Evolutionary conservation across 805 yeast genomes (phyloP).

Genomic region (Peterozyma xylosa): DNA sequence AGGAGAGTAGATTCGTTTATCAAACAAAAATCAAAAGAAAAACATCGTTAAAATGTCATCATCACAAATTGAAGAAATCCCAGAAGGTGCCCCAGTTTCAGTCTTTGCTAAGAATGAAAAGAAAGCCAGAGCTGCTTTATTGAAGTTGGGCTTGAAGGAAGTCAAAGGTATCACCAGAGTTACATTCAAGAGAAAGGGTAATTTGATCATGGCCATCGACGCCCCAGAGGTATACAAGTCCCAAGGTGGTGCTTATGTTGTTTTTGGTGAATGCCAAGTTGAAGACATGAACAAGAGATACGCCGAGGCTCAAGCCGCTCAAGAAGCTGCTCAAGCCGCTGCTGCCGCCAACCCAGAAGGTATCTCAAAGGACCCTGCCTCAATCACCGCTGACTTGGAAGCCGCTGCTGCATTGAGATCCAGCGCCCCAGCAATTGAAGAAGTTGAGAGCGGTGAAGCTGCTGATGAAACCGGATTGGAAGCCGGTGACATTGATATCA

Average conservation of each 20-base stretch:
- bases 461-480: constrained; percentile 84
- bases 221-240: constrained; percentile 93
- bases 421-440: constrained; percentile 23
- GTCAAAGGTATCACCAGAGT: constrained; percentile 92
- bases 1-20: background rate
- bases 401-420: constrained; percentile 49
- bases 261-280: constrained; percentile 96
- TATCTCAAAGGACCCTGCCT: constrained; percentile 58
- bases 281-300: constrained; percentile 89
- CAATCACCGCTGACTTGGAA: constrained; percentile 78
- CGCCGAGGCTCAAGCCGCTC: constrained; percentile 77
- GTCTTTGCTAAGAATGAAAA: constrained; percentile 86
- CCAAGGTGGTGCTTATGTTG: constrained; percentile 88
- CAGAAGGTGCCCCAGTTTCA: constrained; percentile 78
- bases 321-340: constrained; percentile 49
- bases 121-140: constrained; percentile 88
- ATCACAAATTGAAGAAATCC: constrained; percentile 36
- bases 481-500: constrained; percentile 74
- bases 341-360: constrained; percentile 26
- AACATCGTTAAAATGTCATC: constrained; percentile 1
- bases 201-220: constrained; percentile 86
- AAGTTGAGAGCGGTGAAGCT: constrained; percentile 55
- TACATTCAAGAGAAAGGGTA: constrained; percentile 89
- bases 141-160: constrained; percentile 83
- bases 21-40: no score